Evolutionary conservation across 805 yeast species (phyloP).

Genomic region (Sungouiella thailandica): DNA sequence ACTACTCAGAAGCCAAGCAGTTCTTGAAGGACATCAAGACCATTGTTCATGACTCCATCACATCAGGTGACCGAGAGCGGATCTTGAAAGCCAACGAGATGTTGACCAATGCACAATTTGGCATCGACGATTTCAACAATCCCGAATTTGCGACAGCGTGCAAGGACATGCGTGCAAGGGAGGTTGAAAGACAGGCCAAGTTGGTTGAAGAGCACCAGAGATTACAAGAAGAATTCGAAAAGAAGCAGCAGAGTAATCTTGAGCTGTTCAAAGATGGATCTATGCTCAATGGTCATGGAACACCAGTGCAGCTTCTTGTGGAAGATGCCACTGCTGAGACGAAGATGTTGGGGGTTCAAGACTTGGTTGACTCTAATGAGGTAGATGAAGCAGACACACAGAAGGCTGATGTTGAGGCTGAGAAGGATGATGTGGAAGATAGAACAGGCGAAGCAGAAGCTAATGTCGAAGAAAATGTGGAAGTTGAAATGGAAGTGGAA

Average conservation of each 20-base stretch:
- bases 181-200: constrained; percentile 46
- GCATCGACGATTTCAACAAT: constrained; percentile 79
- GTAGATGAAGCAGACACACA: too few relatives aligned
- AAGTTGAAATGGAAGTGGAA: background rate
- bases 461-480: background rate
- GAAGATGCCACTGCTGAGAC: background rate
- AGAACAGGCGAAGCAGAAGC: background rate
- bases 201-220: constrained; percentile 33
- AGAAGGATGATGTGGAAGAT: constrained; percentile 1
- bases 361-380: too few relatives aligned
- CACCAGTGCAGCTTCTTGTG: background rate
- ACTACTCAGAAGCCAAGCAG: constrained; percentile 86
- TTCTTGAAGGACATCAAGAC: constrained; percentile 78
- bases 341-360: constrained; percentile 3
- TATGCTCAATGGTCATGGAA: constrained; percentile 1
- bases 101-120: constrained; percentile 95
- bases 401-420: constrained; percentile 1
- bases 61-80: constrained; percentile 79
- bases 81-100: constrained; percentile 81
- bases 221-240: constrained; percentile 21
- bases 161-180: constrained; percentile 65
- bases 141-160: constrained; percentile 76
- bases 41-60: constrained; percentile 74
- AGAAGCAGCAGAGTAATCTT: constrained; percentile 10
- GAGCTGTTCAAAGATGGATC: constrained; percentile 2